Evolutionary conservation across 306 rosid species (phyloP).

Genomic region (peach (Prunus persica)): DNA sequence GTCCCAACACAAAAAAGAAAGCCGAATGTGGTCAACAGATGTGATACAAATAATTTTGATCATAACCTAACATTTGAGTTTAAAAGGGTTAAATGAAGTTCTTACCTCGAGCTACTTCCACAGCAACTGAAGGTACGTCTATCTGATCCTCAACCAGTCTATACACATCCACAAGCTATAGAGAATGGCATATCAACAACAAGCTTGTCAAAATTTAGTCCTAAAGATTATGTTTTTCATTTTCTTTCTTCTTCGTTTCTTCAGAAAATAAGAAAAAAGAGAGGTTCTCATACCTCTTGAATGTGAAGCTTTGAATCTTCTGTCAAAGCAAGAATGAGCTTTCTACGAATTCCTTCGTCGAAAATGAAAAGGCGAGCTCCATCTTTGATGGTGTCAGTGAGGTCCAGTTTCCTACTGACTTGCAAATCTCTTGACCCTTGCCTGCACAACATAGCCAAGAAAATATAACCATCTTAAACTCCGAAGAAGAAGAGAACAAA

Average conservation of each 20-base stretch:
- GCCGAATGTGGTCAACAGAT: no score
- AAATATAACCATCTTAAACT: conserved; percentile 22
- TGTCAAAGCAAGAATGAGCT: conserved; percentile 93
- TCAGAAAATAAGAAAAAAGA: conserved; percentile 7
- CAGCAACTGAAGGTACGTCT: conserved; percentile 74
- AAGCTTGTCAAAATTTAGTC: conserved; percentile 12
- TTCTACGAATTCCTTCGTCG: conserved; percentile 85
- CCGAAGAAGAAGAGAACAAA: conserved; percentile 20
- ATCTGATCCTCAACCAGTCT: conserved; percentile 87
- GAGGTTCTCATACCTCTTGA: conserved; percentile 64
- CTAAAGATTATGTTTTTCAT: neutral
- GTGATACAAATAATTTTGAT: no score
- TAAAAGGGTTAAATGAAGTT: conserved; percentile 7
- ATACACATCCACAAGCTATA: conserved; percentile 90
- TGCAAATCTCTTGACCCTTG: conserved; percentile 47
- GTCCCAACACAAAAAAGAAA: neutral
- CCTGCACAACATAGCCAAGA: conserved; percentile 36
- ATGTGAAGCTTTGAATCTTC: conserved; percentile 97
- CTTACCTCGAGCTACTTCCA: conserved; percentile 88
- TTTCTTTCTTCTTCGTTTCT: no score
- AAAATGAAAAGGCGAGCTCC: conserved; percentile 91
- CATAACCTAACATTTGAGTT: neutral
- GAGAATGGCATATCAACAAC: conserved; percentile 23
- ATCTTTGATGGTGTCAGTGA: conserved; percentile 92
- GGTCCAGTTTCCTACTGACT: conserved; percentile 70